Evolutionary conservation across 2,329 filamentous ascomycete species (phyloP), one percentile per base, ranked within the genome.

Genomic region (Claviceps spartinae): DNA sequence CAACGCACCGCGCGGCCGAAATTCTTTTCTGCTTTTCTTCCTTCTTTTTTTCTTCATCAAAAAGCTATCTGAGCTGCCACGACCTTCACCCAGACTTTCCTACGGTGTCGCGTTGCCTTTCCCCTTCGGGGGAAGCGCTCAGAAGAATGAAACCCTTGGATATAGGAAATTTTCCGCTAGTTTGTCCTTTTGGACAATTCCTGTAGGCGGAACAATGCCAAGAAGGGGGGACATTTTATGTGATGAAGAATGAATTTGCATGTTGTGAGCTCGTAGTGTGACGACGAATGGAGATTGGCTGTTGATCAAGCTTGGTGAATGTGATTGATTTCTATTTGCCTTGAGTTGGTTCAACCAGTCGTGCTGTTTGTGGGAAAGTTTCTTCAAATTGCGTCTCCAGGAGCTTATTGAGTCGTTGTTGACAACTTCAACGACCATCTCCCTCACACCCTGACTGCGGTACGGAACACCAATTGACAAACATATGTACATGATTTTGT

Each of bases 21-120:
- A 67, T 65, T 61, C 60, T 63, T 60, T 54, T 60, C 56, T 58
- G 60, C 60, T 56, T 56, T 63, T 67, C 67, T 67, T 64, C 65
- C 63, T 67, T 68, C 58, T 55, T 63, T 65, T 67, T 68, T 73
- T 70, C 66, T 69, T 70, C 73, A 80, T 80, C 77, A 81, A 81
- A 80, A 80, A 81, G 76, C 72, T 67, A 71, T 65, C 70, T 78
- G 75, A 78, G 75, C 69, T 69, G 78, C 77, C 77, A 81, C 77
- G 77, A 81, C 77, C 76, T 69, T 75, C 77, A 79, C 71, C 71
- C 69, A 72, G 73, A 52, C 42, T 65, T 59, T 62, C 62, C 69
- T 64, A 81, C 77, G 76, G 77, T 79, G 77, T 75, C 68, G 76
- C 64, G 77, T 81, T 81, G 77, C 77, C 77, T 75, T 75, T 73